phyloP scores from a whole-genome alignment of 1,284 basidiomycete species.

The Marasmius sp. region DNA sequence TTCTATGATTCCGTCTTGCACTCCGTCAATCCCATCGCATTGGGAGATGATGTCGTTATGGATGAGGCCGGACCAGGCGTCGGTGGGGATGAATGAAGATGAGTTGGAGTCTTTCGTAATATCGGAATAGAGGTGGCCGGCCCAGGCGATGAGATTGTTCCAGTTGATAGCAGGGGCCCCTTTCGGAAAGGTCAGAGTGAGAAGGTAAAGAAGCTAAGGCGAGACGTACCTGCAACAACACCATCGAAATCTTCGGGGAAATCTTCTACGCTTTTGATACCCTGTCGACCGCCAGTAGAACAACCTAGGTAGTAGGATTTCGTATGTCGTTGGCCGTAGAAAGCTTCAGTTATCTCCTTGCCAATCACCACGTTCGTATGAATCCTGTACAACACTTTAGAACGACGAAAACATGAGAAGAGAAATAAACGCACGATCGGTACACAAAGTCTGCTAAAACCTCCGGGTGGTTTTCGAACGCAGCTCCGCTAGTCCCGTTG shows the following conservation, averaged over 20 bases:
- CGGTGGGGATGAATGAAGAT: slow-evolving; percentile 9
- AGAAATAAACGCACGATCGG: slow-evolving; percentile 6
- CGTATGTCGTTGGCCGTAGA: slow-evolving; percentile 11
- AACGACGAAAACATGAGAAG: background rate
- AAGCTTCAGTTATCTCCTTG: slow-evolving; percentile 15
- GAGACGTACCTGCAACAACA: slow-evolving; percentile 14
- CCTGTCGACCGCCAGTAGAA: slow-evolving; percentile 20
- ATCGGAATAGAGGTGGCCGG: background rate
- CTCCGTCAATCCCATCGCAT: slow-evolving; percentile 31
- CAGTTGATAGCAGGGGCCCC: slow-evolving; percentile 13
- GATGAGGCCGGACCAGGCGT: slow-evolving; percentile 8
- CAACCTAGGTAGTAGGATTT: slow-evolving; percentile 21
- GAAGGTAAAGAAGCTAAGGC: background rate
- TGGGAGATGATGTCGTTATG: slow-evolving; percentile 16
- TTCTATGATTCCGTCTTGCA: slow-evolving; percentile 32
- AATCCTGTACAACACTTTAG: background rate
- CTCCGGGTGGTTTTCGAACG: slow-evolving; percentile 9
- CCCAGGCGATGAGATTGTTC: slow-evolving; percentile 12
- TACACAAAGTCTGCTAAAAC: slow-evolving; percentile 11
- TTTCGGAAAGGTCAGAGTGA: background rate
- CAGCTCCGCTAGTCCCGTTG: slow-evolving; percentile 9
- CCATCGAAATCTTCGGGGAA: slow-evolving; percentile 22
- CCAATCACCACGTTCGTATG: slow-evolving; percentile 14
- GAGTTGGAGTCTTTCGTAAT: slow-evolving; percentile 2
- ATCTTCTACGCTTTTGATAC: slow-evolving; percentile 15